Evolutionary conservation across 352 stramenopile species (phyloP), one percentile per base, ranked within the genome.

Genomic region (Phytophthora pisi): DNA sequence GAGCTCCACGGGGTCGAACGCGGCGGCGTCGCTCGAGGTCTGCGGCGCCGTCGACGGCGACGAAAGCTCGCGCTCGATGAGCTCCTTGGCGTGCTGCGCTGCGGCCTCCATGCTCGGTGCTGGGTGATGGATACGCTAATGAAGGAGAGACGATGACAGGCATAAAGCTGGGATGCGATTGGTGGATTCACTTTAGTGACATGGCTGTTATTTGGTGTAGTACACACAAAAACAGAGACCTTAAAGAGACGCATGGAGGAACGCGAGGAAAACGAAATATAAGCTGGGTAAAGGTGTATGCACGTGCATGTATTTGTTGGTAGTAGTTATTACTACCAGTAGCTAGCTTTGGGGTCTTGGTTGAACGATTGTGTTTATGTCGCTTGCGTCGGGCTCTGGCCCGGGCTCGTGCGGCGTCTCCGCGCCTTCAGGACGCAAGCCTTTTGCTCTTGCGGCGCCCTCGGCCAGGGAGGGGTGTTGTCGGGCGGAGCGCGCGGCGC

Each of bases 41-140:
- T 4, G n/a, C 5, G 46, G n/a, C 5, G 42, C 40, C 26, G 50
- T 13, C 11, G 59, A 56, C 7, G 69, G 46, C 9, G 38, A 38
- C 18, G 51, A 51, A 40, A 93, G 81, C 73, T 91, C 85, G 55
- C 85, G 85, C 26, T 40, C 53, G 67, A 93, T 81, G 69, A 93
- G 77, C 51, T 81, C 52, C 53, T 88, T 87, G 7, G 79, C 79
- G 57, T 92, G 79, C 51, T 73, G 54, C 18, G 72, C 55, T 8
- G 84, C 84, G 40, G 72, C 50, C 40, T 92, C 81, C 84, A 92
- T 91, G 24, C 4, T 28, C 43, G 20, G 7, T 51, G 30, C 30
- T 34, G 49, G 6, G 52, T 54, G 24, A 66, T 46, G 34, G 57
- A 60, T 65, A 51, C 57, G 31, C 45, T 23, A 23, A 56, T 40